Conservation (phyloP, 2,329 filamentous ascomycete species). For the Ascochyta rabiei region DNA sequence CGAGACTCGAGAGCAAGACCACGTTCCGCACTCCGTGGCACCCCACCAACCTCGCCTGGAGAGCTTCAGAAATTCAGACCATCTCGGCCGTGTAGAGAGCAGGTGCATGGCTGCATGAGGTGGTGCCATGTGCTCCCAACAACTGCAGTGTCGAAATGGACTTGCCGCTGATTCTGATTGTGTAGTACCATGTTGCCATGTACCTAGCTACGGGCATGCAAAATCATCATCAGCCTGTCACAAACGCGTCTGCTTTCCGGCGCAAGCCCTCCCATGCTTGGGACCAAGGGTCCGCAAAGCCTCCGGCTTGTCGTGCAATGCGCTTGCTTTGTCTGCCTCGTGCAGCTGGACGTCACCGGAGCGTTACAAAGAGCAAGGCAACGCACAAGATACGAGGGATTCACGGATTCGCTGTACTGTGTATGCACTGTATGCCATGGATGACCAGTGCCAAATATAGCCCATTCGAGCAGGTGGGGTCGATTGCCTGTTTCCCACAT, state of each 20-base stretch:
- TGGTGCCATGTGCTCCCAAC: neutral
- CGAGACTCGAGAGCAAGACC: neutral
- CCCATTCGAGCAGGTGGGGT: slow-evolving; percentile 9
- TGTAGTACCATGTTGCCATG: no score
- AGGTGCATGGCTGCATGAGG: neutral
- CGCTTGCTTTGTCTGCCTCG: neutral
- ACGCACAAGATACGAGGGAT: no score
- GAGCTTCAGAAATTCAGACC: neutral
- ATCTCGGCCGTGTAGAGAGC: neutral
- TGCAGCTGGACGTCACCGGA: neutral
- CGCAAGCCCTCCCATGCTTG: neutral
- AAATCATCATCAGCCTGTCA: neutral
- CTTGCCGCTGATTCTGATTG: neutral
- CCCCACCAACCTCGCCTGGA: neutral
- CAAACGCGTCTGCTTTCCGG: neutral
- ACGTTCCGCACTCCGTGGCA: neutral
- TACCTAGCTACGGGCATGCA: slow-evolving; percentile 6
- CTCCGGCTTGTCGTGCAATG: neutral
- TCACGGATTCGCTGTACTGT: no score
- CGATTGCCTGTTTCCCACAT: slow-evolving; percentile 13
- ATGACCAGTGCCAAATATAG: slow-evolving; percentile 18
- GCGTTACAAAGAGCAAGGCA: neutral
- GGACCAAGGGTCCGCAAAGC: neutral
- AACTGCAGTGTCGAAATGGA: neutral
- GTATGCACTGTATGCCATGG: neutral